Conservation (phyloP, 2,329 filamentous ascomycete species). For the Xylaria sp. region DNA sequence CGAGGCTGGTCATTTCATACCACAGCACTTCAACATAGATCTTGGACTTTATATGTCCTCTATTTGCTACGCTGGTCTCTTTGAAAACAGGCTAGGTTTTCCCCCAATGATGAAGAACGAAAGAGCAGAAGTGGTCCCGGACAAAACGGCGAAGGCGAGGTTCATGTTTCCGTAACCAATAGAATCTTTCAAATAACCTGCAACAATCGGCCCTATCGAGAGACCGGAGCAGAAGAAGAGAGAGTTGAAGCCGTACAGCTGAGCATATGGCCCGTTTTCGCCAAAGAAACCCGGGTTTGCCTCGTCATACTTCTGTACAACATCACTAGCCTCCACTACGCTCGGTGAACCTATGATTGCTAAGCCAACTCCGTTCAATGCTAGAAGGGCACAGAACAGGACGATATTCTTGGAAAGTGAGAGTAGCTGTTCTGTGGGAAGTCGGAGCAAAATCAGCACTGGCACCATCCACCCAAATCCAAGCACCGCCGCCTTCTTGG, state of each 20-base stretch:
- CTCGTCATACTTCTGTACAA: slow-evolving; percentile 66
- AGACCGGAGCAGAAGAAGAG: slow-evolving; percentile 70
- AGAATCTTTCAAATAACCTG: slow-evolving; percentile 61
- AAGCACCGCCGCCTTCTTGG: slow-evolving; percentile 48
- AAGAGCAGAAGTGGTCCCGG: slow-evolving; percentile 56
- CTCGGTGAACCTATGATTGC: slow-evolving; percentile 64
- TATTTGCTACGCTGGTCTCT: background rate
- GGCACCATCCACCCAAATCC: slow-evolving; percentile 66
- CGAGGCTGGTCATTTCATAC: background rate
- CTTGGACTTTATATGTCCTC: background rate
- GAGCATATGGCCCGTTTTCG: slow-evolving; percentile 68
- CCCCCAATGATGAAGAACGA: slow-evolving; percentile 60
- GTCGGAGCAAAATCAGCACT: slow-evolving; percentile 68
- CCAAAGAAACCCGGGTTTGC: slow-evolving; percentile 67
- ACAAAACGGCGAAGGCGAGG: slow-evolving; percentile 59
- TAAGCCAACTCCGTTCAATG: slow-evolving; percentile 62
- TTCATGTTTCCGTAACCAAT: slow-evolving; percentile 71
- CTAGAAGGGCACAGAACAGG: slow-evolving; percentile 46
- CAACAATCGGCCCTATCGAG: slow-evolving; percentile 68
- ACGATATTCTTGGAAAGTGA: slow-evolving; percentile 37
- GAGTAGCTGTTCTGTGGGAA: slow-evolving; percentile 60
- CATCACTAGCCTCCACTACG: slow-evolving; percentile 66
- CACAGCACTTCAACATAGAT: background rate
- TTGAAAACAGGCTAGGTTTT: slow-evolving; percentile 47
- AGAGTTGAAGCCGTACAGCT: slow-evolving; percentile 73